phyloP scores from a whole-genome alignment of 2,329 filamentous ascomycete species.

The Calonectria crousiana region DNA sequence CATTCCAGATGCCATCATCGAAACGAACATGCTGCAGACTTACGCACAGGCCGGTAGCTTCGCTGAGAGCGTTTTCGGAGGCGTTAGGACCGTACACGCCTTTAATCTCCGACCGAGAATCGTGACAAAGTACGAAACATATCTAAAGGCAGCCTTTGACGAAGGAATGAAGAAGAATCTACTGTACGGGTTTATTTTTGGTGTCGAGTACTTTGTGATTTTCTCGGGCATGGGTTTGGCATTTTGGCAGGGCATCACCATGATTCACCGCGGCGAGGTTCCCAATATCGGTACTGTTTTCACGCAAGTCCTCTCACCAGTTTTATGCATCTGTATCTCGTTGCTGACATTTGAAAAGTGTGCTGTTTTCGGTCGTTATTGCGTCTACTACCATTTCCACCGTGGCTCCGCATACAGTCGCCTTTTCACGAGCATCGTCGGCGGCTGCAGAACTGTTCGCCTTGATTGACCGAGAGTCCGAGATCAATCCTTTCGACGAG shows the following conservation, averaged over 20 bases:
- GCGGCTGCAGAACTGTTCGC: slow-evolving; percentile 51
- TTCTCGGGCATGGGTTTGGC: slow-evolving; percentile 57
- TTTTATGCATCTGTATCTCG: neutral
- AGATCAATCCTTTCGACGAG: slow-evolving; percentile 49
- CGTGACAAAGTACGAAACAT: slow-evolving; percentile 53
- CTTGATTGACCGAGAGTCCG: slow-evolving; percentile 52
- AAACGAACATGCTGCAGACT: slow-evolving; percentile 50
- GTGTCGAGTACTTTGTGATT: slow-evolving; percentile 54
- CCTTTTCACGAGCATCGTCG: slow-evolving; percentile 52
- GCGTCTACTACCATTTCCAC: slow-evolving; percentile 51
- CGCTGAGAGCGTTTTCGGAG: slow-evolving; percentile 52
- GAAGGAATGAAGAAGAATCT: slow-evolving; percentile 54
- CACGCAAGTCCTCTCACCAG: slow-evolving; percentile 38
- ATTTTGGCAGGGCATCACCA: slow-evolving; percentile 59
- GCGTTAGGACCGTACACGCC: slow-evolving; percentile 56
- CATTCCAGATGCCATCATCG: slow-evolving; percentile 44
- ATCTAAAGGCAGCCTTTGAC: slow-evolving; percentile 50
- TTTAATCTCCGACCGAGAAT: slow-evolving; percentile 56
- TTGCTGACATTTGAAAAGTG: slow-evolving; percentile 36
- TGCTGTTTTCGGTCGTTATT: slow-evolving; percentile 54
- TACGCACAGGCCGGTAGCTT: slow-evolving; percentile 50
- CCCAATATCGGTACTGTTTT: slow-evolving; percentile 53
- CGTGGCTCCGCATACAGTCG: slow-evolving; percentile 52
- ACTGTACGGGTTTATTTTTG: slow-evolving; percentile 54
- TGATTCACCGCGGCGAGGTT: slow-evolving; percentile 54